Evolutionary conservation across 345 rosid genomes (phyloP).

Genomic region (Euphorbia lathyris): DNA sequence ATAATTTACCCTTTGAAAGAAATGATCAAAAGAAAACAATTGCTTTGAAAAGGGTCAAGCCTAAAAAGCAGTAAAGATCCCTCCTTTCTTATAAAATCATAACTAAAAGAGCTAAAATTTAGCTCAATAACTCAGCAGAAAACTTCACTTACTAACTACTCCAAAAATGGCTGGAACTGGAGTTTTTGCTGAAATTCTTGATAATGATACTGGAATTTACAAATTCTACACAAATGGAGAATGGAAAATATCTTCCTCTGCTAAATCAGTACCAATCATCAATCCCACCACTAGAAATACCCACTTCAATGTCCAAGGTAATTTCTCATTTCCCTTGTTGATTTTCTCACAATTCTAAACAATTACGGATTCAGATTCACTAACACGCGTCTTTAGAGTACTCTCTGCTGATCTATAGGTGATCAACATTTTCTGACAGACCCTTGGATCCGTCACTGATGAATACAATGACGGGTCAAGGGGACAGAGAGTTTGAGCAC

Average conservation of each 20-base stretch:
- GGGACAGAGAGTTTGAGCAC: too few species aligned
- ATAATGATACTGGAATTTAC: slow-evolving; percentile 43
- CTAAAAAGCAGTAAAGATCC: neutral
- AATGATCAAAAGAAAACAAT: neutral
- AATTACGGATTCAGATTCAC: too few species aligned
- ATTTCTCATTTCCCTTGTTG: too few species aligned
- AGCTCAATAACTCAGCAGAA: neutral
- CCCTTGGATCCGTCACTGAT: too few species aligned
- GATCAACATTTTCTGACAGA: too few species aligned
- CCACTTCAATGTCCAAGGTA: slow-evolving; percentile 93
- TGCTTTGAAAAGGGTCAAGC: neutral
- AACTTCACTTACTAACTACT: neutral
- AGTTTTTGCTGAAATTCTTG: slow-evolving; percentile 61
- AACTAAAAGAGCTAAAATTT: neutral
- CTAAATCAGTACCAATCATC: slow-evolving; percentile 68
- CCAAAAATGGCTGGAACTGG: slow-evolving; percentile 74
- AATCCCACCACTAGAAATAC: slow-evolving; percentile 80
- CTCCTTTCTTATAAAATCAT: neutral
- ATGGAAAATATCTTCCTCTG: slow-evolving; percentile 81
- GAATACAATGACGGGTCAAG: too few species aligned
- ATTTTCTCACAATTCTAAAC: too few species aligned
- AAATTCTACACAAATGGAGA: slow-evolving; percentile 76
- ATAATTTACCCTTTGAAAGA: too few species aligned
- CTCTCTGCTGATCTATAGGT: too few species aligned
- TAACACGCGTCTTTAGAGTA: too few species aligned